Base-by-base conservation (phyloP, 176 grass and related monocot species). In the Ensete glaucum region DNA sequence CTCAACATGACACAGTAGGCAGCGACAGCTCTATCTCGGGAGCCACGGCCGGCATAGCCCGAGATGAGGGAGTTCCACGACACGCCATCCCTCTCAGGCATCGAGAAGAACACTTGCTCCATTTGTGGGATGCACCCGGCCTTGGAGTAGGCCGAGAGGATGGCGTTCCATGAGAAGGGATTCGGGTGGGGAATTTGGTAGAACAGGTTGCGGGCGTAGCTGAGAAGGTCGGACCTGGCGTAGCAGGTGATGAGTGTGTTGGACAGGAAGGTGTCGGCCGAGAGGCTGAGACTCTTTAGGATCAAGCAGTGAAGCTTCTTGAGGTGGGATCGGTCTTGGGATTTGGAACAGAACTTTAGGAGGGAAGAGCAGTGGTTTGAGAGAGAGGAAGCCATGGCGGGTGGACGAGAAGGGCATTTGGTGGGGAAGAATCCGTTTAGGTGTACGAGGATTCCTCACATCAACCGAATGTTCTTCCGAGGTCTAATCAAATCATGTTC, bases 31-130 rank as follows among this genome's bases (percentile, higher is more conserved):
- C 19, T 22, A 9, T 15, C 17, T 9, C 50, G 81, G 1, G 50
- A 57, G 27, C 50, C 81, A 9, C 10, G n/a, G 8, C 65, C 8
- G 0, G 83, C 85, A 71, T 88, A 86, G 54, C 78, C 89, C 0
- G 86, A 48, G 3, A 92, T 79, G 54, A 88, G 74, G 8, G 85
- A 59, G n/a, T 91, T 91, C 83, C 85, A 91, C 12, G 89, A 91
- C 20, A 91, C 78, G 0, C 19, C 24, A 17, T 91, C 85, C 1
- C 80, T 81, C 0, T 80, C 52, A 9, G 74, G 66, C 85, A 88
- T 91, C 24, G 74, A 69, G 1, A 21, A 53, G 25, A 91, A 91
- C 56, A 85, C 57, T 0, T 15, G 0, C 12, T 83, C 83, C 85
- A 88, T 83, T 5, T 83, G 82, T 0, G 9, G 4, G 13, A 83